Percentiles rank a stretch among this genome's conserved stretches.
Evolutionary conservation across 75 land plant genomes (phyloP).

Genomic region (Pseudotsuga menziesii): DNA sequence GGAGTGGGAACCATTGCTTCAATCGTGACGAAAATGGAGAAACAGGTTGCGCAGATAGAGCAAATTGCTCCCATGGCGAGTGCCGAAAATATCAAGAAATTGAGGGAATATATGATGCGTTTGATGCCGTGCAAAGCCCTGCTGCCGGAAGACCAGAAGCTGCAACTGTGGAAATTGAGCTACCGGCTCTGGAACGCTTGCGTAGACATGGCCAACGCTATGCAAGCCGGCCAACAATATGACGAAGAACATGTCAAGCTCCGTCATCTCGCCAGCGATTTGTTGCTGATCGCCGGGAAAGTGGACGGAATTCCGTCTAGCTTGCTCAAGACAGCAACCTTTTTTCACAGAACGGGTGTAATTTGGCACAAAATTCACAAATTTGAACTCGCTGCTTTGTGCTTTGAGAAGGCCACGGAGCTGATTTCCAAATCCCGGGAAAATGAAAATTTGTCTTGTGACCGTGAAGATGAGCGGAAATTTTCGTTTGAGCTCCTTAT

Average conservation of each 20-base stretch:
- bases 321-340: constrained; percentile 53
- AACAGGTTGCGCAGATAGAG: background rate
- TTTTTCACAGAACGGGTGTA: constrained; percentile 66
- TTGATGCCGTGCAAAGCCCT: constrained; percentile 8
- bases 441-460: background rate
- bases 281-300: constrained; percentile 52
- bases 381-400: constrained; percentile 49
- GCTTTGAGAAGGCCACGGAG: constrained; percentile 84
- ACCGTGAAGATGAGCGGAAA: constrained; percentile 40
- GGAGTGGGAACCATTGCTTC: background rate
- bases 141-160: constrained; percentile 46
- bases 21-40: background rate
- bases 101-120: background rate
- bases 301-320: constrained; percentile 62
- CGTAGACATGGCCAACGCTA: constrained; percentile 75
- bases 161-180: constrained; percentile 77
- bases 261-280: constrained; percentile 80
- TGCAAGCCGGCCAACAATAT: constrained; percentile 15
- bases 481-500: constrained; percentile 65
- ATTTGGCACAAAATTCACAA: constrained; percentile 60
- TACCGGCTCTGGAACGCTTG: constrained; percentile 95
- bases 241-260: constrained; percentile 48
- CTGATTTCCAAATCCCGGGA: constrained; percentile 28
- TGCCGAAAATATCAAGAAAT: background rate
- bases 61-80: constrained; percentile 7